phyloP scores from a whole-genome alignment of 164 flowering plant species.

The Taxillus chinensis region DNA sequence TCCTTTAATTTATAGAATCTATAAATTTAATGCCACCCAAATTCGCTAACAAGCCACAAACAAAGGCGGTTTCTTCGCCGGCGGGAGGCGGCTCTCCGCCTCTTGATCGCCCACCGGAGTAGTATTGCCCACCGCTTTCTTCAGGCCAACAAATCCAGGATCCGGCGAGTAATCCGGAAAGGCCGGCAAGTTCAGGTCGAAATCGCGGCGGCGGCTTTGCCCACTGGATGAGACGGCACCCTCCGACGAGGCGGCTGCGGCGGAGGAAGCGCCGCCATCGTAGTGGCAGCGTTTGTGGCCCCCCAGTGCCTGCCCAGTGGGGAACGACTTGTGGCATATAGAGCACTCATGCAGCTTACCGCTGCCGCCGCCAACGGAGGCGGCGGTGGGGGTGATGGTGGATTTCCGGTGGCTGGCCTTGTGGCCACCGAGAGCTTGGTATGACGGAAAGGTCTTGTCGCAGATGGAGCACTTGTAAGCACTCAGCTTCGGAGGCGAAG shows the following conservation, averaged over 20 bases:
- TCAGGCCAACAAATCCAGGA: too few relatives aligned
- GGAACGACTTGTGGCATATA: slow-evolving; percentile 41
- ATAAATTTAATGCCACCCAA: too few relatives aligned
- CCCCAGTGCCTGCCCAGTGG: slow-evolving; percentile 64
- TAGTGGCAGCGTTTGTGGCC: slow-evolving; percentile 69
- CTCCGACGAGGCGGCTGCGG: slow-evolving; percentile 8
- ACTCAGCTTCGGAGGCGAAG: slow-evolving; percentile 10
- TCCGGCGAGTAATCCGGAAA: slow-evolving; percentile 1
- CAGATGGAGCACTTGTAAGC: slow-evolving; percentile 49
- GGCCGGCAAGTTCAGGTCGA: slow-evolving; percentile 4
- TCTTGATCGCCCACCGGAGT: not conserved
- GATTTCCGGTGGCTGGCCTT: slow-evolving; percentile 34
- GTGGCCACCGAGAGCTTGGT: slow-evolving; percentile 66
- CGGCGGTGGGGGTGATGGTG: not conserved
- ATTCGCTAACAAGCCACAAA: not conserved
- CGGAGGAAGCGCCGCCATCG: slow-evolving; percentile 18
- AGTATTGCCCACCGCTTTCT: not conserved
- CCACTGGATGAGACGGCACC: slow-evolving; percentile 8
- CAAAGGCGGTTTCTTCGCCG: slow-evolving; percentile 4
- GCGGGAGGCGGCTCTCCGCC: not conserved
- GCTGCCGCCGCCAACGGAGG: slow-evolving; percentile 6
- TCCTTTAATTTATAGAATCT: too few relatives aligned
- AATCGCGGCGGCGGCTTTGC: not conserved
- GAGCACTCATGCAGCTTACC: slow-evolving; percentile 40
- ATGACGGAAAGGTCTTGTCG: slow-evolving; percentile 34